phyloP scores from a whole-genome alignment of 2,329 filamentous ascomycete species.

The Alternaria rosae region DNA sequence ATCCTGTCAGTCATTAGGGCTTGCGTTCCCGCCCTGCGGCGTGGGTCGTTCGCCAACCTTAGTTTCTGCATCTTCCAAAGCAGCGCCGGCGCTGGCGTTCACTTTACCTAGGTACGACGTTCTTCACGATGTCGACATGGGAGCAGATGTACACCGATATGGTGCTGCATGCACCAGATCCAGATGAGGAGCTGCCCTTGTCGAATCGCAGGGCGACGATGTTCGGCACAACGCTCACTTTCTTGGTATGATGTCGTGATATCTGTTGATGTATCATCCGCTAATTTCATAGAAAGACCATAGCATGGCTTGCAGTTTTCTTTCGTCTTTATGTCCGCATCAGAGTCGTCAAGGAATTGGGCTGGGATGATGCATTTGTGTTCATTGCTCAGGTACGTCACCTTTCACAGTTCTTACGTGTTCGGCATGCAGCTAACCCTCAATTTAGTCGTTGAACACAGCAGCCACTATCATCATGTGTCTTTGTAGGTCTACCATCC shows the following conservation, averaged over 20 bases:
- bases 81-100: conserved; percentile 8
- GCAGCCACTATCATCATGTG: conserved; percentile 34
- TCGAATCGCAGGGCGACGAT: conserved; percentile 38
- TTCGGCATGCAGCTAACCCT: conserved; percentile 3
- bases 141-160: conserved; percentile 27
- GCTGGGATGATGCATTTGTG: conserved; percentile 49
- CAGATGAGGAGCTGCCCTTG: conserved; percentile 36
- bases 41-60: not conserved
- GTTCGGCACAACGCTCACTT: conserved; percentile 32
- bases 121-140: conserved; percentile 22
- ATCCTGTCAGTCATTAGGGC: conserved; percentile 11
- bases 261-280: not conserved
- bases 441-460: conserved; percentile 33
- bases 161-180: conserved; percentile 34
- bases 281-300: conserved; percentile 26
- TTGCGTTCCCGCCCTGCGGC: conserved; percentile 1
- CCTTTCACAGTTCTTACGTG: not conserved
- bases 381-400: conserved; percentile 36
- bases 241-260: conserved; percentile 29
- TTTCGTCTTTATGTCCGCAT: conserved; percentile 41
- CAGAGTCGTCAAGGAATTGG: conserved; percentile 38
- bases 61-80: conserved; percentile 2
- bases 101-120: not conserved
- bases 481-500: conserved; percentile 23
- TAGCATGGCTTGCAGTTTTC: conserved; percentile 38